Evolutionary conservation across 768 basidiomycete species (phyloP), one percentile per base, ranked within the genome.

Genomic region (Dioszegia aurantiaca): DNA sequence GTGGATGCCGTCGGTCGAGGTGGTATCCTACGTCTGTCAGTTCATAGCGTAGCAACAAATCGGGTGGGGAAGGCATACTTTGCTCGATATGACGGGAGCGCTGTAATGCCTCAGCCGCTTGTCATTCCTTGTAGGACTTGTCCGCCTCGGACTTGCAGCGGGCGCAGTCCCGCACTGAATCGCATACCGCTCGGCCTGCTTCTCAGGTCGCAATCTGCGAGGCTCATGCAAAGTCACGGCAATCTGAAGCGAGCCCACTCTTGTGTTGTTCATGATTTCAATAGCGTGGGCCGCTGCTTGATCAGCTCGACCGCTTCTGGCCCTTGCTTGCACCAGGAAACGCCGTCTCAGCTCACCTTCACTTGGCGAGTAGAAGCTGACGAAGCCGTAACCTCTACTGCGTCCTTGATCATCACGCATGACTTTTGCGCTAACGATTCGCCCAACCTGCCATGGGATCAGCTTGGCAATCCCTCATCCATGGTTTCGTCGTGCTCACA

Each of bases 371-470:
- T 80, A 77, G 77, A 81, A 92, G 55, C 89, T 91, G 60, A 94
- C 91, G 79, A 95, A 95, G 52, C 92, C 92, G 75, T 94, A 94
- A 64, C 92, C 91, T 73, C 92, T 87, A 64, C 89, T 92, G 69
- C 90, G 88, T 54, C 89, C 88, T 68, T 90, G 88, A 74, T 90
- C 89, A 79, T 97, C 92, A 79, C 89, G 86, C 90, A 93, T 93
- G 73, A 93, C 90, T 48, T 61, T 55, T 11, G 70, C 70, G 37
- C 65, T 67, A 30, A 72, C 54, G 24, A 72, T 64, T 17, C 58
- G 48, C 11, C 70, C 70, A n/a, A 65, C 24, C 70, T 72, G 41
- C 3, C 31, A 5, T 14, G 33, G n/a, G n/a, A n/a, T 49, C 46
- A 47, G 24, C 33, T 39, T 45, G 9, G 40, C 40, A 24, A 4